Conservation (phyloP, 108 stramenopile genomes). For the Craspedostauros australis region DNA sequence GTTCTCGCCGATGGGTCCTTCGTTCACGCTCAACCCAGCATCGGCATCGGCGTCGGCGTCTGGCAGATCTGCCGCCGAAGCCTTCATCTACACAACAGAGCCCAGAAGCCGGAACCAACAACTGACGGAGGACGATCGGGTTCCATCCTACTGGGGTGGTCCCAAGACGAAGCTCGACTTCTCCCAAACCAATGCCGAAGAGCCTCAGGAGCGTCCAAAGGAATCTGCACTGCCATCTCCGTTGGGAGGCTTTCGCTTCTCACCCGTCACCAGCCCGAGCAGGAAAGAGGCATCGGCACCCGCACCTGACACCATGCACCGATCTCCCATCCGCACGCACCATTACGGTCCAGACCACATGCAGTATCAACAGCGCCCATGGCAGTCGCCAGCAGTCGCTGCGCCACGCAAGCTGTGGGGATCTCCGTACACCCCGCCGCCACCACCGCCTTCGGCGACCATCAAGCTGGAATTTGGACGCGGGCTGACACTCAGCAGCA, state of each 20-base stretch:
- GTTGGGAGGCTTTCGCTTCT: too few relatives aligned
- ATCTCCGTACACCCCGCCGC: too few relatives aligned
- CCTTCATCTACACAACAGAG: not conserved
- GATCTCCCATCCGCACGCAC: too few relatives aligned
- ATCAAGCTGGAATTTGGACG: too few relatives aligned
- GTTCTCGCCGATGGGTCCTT: conserved; percentile 37
- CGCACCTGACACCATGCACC: conserved; percentile 5
- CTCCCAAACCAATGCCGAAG: conserved; percentile 4
- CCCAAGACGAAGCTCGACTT: not conserved
- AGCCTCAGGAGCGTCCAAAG: conserved; percentile 5
- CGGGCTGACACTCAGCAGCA: conserved; percentile 12
- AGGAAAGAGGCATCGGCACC: too few relatives aligned
- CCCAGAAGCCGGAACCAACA: not conserved
- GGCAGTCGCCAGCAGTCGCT: conserved; percentile 11
- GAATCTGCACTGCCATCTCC: too few relatives aligned
- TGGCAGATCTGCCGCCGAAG: not conserved
- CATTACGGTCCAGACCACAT: too few relatives aligned
- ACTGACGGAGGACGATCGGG: not conserved
- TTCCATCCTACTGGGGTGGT: not conserved
- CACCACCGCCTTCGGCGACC: too few relatives aligned
- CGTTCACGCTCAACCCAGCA: conserved; percentile 2
- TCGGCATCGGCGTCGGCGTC: not conserved
- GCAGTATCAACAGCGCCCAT: too few relatives aligned
- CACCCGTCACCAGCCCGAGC: too few relatives aligned
- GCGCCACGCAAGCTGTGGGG: not conserved